These are phyloP conservation scores for Backusella macrospora DNA, from an alignment of 192 early-diverging fungal species.

Conservation along the genomic window DNA sequence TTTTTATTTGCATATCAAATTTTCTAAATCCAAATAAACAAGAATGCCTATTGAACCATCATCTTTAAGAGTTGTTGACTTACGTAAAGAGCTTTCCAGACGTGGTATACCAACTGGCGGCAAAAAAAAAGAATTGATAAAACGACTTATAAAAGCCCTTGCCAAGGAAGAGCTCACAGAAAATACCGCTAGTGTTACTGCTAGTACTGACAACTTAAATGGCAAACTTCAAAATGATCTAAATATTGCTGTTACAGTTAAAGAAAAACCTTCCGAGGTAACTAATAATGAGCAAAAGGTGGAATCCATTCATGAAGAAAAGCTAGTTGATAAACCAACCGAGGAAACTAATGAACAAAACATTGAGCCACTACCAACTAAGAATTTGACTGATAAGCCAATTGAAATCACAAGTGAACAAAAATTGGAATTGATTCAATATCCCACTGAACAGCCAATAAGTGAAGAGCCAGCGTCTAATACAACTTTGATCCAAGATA, in stretches of 20 bases:
- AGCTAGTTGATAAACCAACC: not conserved
- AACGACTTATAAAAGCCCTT: constrained; percentile 61
- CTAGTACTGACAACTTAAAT: not conserved
- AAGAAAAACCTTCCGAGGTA: not conserved
- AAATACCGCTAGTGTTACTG: no score
- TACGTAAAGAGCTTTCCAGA: constrained; percentile 52
- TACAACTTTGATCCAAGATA: not conserved
- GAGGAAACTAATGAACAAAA: not conserved
- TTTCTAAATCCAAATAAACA: not conserved
- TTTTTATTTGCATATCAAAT: not conserved
- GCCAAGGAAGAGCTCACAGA: not conserved
- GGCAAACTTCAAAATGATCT: not conserved
- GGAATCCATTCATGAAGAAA: not conserved
- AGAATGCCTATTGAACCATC: constrained; percentile 23
- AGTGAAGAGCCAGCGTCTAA: not conserved
- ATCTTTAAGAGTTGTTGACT: constrained; percentile 35
- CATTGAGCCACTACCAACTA: not conserved
- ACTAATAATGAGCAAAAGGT: not conserved
- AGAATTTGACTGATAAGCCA: not conserved
- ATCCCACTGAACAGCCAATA: not conserved
- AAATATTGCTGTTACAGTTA: not conserved
- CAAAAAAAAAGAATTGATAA: constrained; percentile 66
- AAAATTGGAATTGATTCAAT: not conserved
- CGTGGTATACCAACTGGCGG: constrained; percentile 61
- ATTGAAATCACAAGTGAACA: not conserved